Evolutionary conservation across 2,329 filamentous ascomycete species (phyloP).

Genomic region (Microsporum audouinii): DNA sequence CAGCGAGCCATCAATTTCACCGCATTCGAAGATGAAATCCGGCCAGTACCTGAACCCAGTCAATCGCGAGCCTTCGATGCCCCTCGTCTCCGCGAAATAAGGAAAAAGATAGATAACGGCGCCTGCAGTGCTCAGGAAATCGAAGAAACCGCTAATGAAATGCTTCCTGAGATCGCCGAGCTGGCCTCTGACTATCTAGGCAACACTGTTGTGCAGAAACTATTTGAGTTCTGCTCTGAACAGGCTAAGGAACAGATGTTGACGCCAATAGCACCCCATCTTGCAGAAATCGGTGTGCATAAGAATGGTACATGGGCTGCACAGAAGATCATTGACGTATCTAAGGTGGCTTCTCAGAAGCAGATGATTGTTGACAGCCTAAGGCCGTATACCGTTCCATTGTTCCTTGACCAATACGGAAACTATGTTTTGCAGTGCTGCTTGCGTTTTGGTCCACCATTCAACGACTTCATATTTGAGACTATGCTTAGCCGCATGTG

Average conservation of each 20-base stretch:
- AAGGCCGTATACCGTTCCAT: slow-evolving; percentile 72
- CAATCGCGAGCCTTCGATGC: slow-evolving; percentile 86
- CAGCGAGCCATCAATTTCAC: slow-evolving; percentile 66
- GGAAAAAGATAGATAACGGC: slow-evolving; percentile 95
- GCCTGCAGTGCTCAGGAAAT: slow-evolving; percentile 76
- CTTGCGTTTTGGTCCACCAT: slow-evolving; percentile 76
- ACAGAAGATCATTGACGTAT: slow-evolving; percentile 97
- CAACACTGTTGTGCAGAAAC: slow-evolving; percentile 98
- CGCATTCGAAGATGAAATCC: slow-evolving; percentile 68
- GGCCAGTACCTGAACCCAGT: slow-evolving; percentile 75
- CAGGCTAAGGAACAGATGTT: slow-evolving; percentile 85
- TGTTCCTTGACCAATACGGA: slow-evolving; percentile 95
- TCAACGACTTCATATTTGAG: slow-evolving; percentile 96
- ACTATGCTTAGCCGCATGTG: slow-evolving; percentile 90
- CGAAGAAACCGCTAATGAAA: slow-evolving; percentile 79
- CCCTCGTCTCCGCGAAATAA: slow-evolving; percentile 84
- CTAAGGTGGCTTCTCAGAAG: slow-evolving; percentile 75
- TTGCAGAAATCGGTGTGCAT: slow-evolving; percentile 94
- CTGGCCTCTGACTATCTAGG: slow-evolving; percentile 91
- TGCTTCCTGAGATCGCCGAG: slow-evolving; percentile 94
- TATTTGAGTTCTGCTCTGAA: slow-evolving; percentile 94
- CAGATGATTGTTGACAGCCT: slow-evolving; percentile 71
- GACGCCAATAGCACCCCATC: slow-evolving; percentile 70
- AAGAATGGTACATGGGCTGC: slow-evolving; percentile 99
- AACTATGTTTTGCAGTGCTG: slow-evolving; percentile 98